Evolutionary conservation across 768 basidiomycete genomes (phyloP).

Genomic region (Peribolospora kevripleyi): DNA sequence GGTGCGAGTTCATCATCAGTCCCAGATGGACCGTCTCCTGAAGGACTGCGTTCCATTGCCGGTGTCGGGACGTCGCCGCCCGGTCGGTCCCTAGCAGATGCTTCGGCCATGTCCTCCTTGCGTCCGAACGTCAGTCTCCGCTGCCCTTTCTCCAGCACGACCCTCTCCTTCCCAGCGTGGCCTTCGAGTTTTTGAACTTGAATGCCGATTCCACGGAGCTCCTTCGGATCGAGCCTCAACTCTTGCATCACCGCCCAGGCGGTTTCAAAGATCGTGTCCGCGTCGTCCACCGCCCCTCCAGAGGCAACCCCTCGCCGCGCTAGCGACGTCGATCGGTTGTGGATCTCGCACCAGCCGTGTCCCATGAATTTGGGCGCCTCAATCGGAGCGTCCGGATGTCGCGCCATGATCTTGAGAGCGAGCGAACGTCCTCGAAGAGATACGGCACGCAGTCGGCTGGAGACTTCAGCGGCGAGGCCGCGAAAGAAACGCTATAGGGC

Average conservation of each 20-base stretch:
- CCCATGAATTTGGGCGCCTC: slow-evolving; percentile 87
- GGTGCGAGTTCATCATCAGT: neutral
- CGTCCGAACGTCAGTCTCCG: slow-evolving; percentile 4
- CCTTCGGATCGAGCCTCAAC: slow-evolving; percentile 54
- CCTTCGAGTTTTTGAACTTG: slow-evolving; percentile 67
- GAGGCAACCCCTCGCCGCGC: slow-evolving; percentile 24
- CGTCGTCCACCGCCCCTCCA: slow-evolving; percentile 49
- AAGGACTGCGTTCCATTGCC: neutral
- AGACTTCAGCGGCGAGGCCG: slow-evolving; percentile 54
- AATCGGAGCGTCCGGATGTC: slow-evolving; percentile 59
- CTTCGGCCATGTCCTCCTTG: slow-evolving; percentile 1
- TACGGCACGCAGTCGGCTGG: slow-evolving; percentile 40
- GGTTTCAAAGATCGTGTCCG: slow-evolving; percentile 42
- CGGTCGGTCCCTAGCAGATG: neutral
- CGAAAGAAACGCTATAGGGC: slow-evolving; percentile 30
- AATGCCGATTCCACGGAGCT: slow-evolving; percentile 76
- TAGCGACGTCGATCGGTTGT: slow-evolving; percentile 46
- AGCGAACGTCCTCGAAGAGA: slow-evolving; percentile 47
- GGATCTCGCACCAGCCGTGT: slow-evolving; percentile 60
- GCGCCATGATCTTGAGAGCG: slow-evolving; percentile 69
- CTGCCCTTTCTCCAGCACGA: slow-evolving; percentile 6
- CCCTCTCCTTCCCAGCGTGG: neutral
- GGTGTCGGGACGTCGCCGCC: neutral
- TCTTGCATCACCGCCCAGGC: slow-evolving; percentile 50
- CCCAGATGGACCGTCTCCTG: neutral